These are phyloP conservation scores for Pichia eremophila DNA, from an alignment of 805 yeast genomes.

Conservation along the genomic window DNA sequence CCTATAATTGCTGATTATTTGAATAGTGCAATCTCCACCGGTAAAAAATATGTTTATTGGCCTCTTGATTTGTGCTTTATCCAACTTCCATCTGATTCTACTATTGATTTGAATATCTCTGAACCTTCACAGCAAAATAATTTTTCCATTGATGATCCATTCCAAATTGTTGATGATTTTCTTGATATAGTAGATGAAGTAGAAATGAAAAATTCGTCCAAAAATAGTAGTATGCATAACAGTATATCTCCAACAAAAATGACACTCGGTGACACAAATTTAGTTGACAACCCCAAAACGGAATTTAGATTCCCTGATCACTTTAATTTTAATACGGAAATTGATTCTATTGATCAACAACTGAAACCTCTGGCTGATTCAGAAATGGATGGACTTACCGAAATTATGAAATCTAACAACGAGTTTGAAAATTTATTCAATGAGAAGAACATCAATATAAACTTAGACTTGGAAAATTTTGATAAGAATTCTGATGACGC, in stretches of 20 bases:
- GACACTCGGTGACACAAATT: too few species aligned
- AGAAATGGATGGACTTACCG: background rate
- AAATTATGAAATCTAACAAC: slow-evolving; percentile 1
- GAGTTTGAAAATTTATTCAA: slow-evolving; percentile 3
- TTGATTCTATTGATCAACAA: slow-evolving; percentile 5
- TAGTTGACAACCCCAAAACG: background rate
- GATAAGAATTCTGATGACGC: background rate
- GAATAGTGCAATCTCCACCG: slow-evolving; percentile 19
- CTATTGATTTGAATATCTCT: slow-evolving; percentile 6
- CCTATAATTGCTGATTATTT: slow-evolving; percentile 52
- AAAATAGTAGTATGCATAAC: background rate
- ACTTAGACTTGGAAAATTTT: background rate
- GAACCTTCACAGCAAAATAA: background rate
- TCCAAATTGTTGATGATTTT: slow-evolving; percentile 23
- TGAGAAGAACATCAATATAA: background rate
- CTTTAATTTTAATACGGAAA: slow-evolving; percentile 4
- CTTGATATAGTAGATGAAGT: slow-evolving; percentile 14
- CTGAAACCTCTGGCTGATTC: background rate
- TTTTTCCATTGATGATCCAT: slow-evolving; percentile 17
- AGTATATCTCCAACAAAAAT: background rate
- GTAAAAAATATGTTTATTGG: slow-evolving; percentile 57
- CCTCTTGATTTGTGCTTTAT: slow-evolving; percentile 58
- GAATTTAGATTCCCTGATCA: slow-evolving; percentile 7
- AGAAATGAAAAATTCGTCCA: slow-evolving; percentile 6
- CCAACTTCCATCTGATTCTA: slow-evolving; percentile 33